phyloP scores from a whole-genome alignment of 371 early-diverging fungal genomes.

The Rhizoclosmatium hyalinum region DNA sequence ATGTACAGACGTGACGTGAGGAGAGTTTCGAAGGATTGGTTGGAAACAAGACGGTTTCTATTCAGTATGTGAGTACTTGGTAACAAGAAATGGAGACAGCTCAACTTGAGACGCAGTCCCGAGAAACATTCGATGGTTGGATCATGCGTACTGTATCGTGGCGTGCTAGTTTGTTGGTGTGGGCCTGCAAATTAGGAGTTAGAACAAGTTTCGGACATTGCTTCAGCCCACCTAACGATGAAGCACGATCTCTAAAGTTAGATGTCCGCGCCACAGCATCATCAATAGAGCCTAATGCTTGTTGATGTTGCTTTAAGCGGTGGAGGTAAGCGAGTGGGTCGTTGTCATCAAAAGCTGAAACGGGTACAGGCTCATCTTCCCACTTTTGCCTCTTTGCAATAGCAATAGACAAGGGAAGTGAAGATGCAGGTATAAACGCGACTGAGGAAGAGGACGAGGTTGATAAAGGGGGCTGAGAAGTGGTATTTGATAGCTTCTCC shows the following conservation, averaged over 20 bases:
- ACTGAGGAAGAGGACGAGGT: too few relatives aligned
- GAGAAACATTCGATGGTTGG: slow-evolving; percentile 26
- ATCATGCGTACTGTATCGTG: slow-evolving; percentile 5
- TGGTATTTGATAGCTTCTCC: neutral
- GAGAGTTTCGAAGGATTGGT: neutral
- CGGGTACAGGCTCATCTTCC: neutral
- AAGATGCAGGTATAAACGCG: neutral
- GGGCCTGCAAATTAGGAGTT: neutral
- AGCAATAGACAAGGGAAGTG: neutral
- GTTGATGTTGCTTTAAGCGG: slow-evolving; percentile 6
- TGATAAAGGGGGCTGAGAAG: neutral
- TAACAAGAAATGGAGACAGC: neutral
- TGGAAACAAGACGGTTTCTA: slow-evolving; percentile 14
- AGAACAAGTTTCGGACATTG: neutral
- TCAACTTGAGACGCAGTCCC: slow-evolving; percentile 11
- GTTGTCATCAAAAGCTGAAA: neutral
- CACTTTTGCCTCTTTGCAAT: neutral
- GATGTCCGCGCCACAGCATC: slow-evolving; percentile 1
- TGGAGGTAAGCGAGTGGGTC: neutral
- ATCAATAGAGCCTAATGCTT: neutral
- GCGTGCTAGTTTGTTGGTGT: neutral
- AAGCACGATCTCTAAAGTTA: slow-evolving; percentile 7
- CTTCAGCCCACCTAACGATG: neutral
- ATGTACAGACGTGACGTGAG: slow-evolving; percentile 10
- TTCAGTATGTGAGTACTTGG: neutral